Conservation (phyloP, 106 monocot genomes). For the Allium fistulosum region DNA sequence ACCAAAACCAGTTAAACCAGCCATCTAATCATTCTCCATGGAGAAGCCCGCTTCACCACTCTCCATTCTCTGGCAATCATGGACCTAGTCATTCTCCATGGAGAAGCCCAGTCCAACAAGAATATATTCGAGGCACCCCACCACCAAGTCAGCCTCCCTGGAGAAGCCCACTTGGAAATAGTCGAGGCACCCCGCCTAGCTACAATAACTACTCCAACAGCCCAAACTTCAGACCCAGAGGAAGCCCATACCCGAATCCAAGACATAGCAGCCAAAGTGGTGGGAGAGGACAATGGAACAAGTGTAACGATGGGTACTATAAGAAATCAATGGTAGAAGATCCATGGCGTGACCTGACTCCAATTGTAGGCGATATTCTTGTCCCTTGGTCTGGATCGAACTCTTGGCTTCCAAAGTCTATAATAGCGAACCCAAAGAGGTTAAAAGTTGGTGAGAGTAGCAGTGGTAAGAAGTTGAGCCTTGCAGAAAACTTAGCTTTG, state of each 20-base stretch:
- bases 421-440: constrained; percentile 20
- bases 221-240: not conserved
- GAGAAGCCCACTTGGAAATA: constrained; percentile 19
- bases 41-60: constrained; percentile 5
- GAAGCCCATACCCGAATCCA: not conserved
- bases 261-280: constrained; percentile 11
- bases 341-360: constrained; percentile 43
- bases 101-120: not conserved
- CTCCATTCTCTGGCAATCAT: not conserved
- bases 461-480: constrained; percentile 16
- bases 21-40: constrained; percentile 16
- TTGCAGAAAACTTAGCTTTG: constrained; percentile 36
- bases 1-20: constrained; percentile 3
- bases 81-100: not conserved
- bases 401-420: constrained; percentile 40
- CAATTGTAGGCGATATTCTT: constrained; percentile 43
- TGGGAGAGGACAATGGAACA: constrained; percentile 19
- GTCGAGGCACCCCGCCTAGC: constrained; percentile 6
- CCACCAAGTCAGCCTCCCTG: constrained; percentile 8
- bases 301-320: constrained; percentile 3
- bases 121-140: not conserved
- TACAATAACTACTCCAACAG: not conserved
- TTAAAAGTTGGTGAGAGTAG: constrained; percentile 12
- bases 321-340: constrained; percentile 35
- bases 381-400: constrained; percentile 12